Base-by-base conservation (phyloP, 208 protist species). In the Vickermania ingenoplastis region DNA sequence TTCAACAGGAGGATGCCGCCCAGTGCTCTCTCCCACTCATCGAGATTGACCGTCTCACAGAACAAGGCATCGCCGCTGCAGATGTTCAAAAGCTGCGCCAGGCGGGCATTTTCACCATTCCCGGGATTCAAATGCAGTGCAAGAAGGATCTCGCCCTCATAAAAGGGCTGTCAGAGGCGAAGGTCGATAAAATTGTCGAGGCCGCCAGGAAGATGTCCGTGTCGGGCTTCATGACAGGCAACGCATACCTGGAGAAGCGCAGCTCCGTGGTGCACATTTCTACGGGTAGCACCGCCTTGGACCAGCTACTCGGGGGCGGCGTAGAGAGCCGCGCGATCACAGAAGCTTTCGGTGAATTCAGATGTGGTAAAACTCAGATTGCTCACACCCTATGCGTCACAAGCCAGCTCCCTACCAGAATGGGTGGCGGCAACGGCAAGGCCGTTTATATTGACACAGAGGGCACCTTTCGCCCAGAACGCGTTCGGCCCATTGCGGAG, bases 301-400 rank as follows among this genome's bases (percentile, higher is more conserved):
- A 99, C 69, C 72, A 86, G 41, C 64, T 99, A 31, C 71, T 99
- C 1, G 92, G 95, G 28, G 97, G 97, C 52, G 98, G 98, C 13
- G 81, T 99, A 31, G 97, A 99, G 64, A 97, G 97, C 50, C 92
- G 92, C 76, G 77, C 84, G 52, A 96, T 96, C 69, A 96, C 91
- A 3, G 98, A 99, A 78, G 93, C 99, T 1, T 99, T 99, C 84
- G 98, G 98, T 7, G 98, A 99, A 69, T 99, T 99, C 74, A 81
- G 98, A 41, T 98, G 96, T n/a, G 98, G 98, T 41, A 99, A 99
- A 69, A 98, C 97, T 5, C 97, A 99, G 77, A 84, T 99, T 11
- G 98, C 91, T 30, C 97, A 99, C 72, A 99, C 97, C 2, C 83
- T 99, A 4, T 97, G 93, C 63, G 97, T 99, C 1, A 99, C 97